Evolutionary conservation across 78 protist genomes (phyloP).

Genomic region (Cavenderia fasciculata): DNA sequence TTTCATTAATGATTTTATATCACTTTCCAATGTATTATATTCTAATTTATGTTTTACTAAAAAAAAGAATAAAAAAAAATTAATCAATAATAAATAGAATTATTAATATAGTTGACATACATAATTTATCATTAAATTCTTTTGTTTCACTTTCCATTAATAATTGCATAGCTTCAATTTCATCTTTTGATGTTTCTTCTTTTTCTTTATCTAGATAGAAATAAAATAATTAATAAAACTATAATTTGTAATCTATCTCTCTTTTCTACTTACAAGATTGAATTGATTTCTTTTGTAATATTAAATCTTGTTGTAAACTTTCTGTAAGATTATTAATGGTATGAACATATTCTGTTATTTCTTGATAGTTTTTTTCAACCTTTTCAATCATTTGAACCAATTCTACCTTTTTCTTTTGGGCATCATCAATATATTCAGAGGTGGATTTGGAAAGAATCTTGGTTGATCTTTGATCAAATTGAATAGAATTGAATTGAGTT

Average conservation of each 20-base stretch:
- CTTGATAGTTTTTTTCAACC: not conserved
- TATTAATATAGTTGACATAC: slow-evolving; percentile 15
- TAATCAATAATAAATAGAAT: not conserved
- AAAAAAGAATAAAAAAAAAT: not conserved
- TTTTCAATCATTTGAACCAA: not conserved
- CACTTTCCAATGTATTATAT: not conserved
- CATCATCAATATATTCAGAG: not conserved
- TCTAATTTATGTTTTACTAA: not conserved
- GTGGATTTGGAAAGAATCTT: not conserved
- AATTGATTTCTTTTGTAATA: too few species aligned
- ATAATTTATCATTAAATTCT: not conserved
- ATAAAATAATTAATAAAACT: not conserved
- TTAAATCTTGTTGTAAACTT: too few species aligned
- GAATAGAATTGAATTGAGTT: not conserved
- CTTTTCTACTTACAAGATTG: too few species aligned
- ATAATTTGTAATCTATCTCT: too few species aligned
- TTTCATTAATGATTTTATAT: not conserved
- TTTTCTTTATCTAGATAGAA: not conserved
- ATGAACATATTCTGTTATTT: not conserved
- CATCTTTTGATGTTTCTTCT: not conserved
- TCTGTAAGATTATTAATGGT: too few species aligned
- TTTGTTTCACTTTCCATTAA: not conserved
- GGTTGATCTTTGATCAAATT: not conserved
- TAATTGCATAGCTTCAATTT: not conserved
- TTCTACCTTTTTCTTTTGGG: not conserved